Conservation (phyloP, 345 rosid species). For the Hibiscus trionum region DNA sequence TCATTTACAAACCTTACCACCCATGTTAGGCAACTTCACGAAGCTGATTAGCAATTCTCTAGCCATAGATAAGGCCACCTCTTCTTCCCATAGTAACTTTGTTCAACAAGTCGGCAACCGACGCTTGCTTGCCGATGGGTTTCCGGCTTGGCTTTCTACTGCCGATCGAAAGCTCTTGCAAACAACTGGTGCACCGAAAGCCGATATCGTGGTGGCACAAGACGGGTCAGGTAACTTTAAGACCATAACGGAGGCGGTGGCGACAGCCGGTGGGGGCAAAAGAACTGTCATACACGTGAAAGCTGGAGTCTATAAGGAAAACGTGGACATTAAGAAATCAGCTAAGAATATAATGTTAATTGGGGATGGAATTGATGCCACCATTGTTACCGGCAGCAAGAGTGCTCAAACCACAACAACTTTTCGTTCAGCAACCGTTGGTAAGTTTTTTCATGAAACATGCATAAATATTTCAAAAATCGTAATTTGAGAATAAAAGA, state of each 20-base stretch:
- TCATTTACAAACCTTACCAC: conserved; percentile 32
- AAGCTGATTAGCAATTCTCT: conserved; percentile 69
- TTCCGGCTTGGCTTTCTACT: conserved; percentile 61
- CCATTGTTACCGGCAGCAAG: conserved; percentile 50
- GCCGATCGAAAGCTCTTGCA: conserved; percentile 58
- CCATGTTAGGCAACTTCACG: conserved; percentile 41
- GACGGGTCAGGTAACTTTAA: conserved; percentile 73
- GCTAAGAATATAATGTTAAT: conserved; percentile 49
- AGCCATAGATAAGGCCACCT: conserved; percentile 39
- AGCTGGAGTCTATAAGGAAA: conserved; percentile 63
- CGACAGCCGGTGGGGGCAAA: conserved; percentile 35
- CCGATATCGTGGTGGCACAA: conserved; percentile 73
- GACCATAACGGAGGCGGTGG: conserved; percentile 61
- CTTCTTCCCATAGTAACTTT: neutral
- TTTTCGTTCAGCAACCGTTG: conserved; percentile 75
- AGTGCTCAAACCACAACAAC: conserved; percentile 59
- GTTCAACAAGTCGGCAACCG: neutral
- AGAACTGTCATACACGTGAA: conserved; percentile 72
- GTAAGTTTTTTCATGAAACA: conserved; percentile 26
- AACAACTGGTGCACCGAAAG: conserved; percentile 15
- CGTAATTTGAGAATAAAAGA: too few species aligned
- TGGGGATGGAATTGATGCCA: conserved; percentile 81
- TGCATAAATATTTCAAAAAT: neutral
- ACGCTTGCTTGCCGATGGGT: conserved; percentile 17
- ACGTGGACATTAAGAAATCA: conserved; percentile 50